Base-by-base conservation (phyloP, 768 basidiomycete genomes). In the Porpolomopsis calyptriformis region DNA sequence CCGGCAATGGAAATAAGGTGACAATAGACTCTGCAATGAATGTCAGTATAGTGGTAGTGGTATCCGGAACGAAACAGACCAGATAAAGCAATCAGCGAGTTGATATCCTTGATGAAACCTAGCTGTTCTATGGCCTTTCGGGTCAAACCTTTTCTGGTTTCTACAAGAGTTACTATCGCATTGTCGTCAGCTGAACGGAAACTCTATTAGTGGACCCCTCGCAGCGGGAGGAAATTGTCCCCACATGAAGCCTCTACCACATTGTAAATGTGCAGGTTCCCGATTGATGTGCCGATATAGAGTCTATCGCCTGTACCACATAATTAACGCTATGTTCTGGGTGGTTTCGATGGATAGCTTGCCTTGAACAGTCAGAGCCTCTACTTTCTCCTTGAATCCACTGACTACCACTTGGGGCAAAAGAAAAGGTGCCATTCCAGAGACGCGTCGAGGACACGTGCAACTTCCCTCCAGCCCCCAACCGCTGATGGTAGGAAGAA, bases 81-180 rank as follows among this genome's bases (percentile, higher is more conserved):
- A 20, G 88, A 85, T 3, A 98, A 73, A 4, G 86, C 70, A 2
- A 89, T 80, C 19, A 99, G 68, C 3, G 87, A 85, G 55, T 89
- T 83, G n/a, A 87, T 74, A 53, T 90, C 86, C 51, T 81, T 81
- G 52, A 97, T 73, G 44, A 81, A 84, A 0, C 82, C 88, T 2
- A 99, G 67, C 57, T 93, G 90, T 46, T 98, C 94, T 35, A 99
- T 85, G 11, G 85, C 70, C 56, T 73, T 78, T 53, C 77, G 67
- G 22, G 77, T 70, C 26, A 90, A 58, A 10, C 63, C 67, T 55
- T 80, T 82, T 76, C 74, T 87, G 24, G 72, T 71, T 55, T 88
- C 85, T 3, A 81, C 64, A 1, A 78, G 61, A 31, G 69, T 66
- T 0, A 71, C 57, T 20, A 41, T 43, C 16, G 58, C 57, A 23